Base-by-base conservation (phyloP, 2,329 filamentous ascomycete genomes). In the Hirsutella rhossiliensis region DNA sequence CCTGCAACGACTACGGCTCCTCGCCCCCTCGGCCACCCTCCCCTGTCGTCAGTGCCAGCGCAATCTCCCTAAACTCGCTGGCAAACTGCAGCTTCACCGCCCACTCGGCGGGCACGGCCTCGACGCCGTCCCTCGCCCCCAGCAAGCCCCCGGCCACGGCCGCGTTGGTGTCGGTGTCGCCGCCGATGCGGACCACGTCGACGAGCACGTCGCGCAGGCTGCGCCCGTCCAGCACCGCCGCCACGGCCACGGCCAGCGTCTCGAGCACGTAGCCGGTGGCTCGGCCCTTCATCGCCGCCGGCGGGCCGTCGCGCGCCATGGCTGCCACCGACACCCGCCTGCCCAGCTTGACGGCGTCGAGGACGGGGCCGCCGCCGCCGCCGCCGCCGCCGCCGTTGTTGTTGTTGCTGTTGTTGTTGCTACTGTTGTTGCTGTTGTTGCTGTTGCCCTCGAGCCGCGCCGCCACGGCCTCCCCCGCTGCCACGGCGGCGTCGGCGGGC, bases 121-220 rank as follows among this genome's bases (percentile, higher is more conserved):
- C 54, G 3, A 61, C 53, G 3, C 69, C 69, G 40, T 71, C 66
- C 23, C 66, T 54, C 2, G 67, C 69, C 0, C 69, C 69, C 2
- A 72, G 45, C 3, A 72, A 48, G 0, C 68, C 68, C 1, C 69
- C 68, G 0, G 68, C 66, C 37, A 72, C 62, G 0, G 68, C 68
- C 0, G 50, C 67, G 43, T 72, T 72, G 0, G 68, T 71, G 47
- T 72, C 69, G 1, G 67, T 66, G 44, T 72, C 68, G 15, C 50
- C 52, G 2, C 69, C 68, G 29, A 72, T 55, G 4, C 65, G 51
- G 8, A 71, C 64, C 18, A 72, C 62, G 49, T 72, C 67, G 0
- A 71, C 60, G 4, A 72, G 44, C 11, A 70, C 51, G n/a, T 71
- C 65, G 40, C 67, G 67, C 5, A 70, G 47, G 9, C 51, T 45